Evolutionary conservation across 176 grass and related monocot species (phyloP).

Genomic region (Musa itinerans): DNA sequence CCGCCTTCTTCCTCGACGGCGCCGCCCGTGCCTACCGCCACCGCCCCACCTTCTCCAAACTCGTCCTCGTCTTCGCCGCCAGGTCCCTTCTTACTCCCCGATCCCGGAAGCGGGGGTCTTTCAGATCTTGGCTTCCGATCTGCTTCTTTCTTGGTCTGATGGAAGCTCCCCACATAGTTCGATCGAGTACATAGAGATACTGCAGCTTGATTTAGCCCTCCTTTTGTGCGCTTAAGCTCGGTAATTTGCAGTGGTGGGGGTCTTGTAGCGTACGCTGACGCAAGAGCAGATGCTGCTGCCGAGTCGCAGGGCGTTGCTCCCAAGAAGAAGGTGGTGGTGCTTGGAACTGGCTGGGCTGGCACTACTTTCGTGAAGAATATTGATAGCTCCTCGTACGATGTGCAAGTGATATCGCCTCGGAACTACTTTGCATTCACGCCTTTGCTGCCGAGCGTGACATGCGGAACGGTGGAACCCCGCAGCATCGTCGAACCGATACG

Average conservation of each 20-base stretch:
- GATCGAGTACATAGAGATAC: no score
- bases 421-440: conserved; percentile 97
- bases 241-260: conserved; percentile 56
- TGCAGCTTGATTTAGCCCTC: not conserved
- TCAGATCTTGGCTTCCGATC: not conserved
- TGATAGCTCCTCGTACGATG: conserved; percentile 70
- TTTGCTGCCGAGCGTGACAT: conserved; percentile 81
- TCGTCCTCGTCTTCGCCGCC: conserved; percentile 30
- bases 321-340: conserved; percentile 84
- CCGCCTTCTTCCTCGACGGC: conserved; percentile 25
- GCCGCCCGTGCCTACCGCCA: conserved; percentile 17
- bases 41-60: conserved; percentile 13
- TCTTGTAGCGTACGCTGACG: conserved; percentile 77
- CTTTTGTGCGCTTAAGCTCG: not conserved
- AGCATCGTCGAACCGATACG: conserved; percentile 77
- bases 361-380: conserved; percentile 75
- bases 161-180: no score
- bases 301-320: conserved; percentile 29
- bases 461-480: conserved; percentile 78
- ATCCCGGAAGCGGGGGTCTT: not conserved
- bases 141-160: not conserved
- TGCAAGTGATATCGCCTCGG: conserved; percentile 79
- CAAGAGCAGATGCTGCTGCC: conserved; percentile 23
- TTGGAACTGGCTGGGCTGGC: conserved; percentile 93
- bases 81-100: conserved; percentile 8